Evolutionary conservation across 257 asterid genomes (phyloP).

Genomic region (Nicotiana otophora): DNA sequence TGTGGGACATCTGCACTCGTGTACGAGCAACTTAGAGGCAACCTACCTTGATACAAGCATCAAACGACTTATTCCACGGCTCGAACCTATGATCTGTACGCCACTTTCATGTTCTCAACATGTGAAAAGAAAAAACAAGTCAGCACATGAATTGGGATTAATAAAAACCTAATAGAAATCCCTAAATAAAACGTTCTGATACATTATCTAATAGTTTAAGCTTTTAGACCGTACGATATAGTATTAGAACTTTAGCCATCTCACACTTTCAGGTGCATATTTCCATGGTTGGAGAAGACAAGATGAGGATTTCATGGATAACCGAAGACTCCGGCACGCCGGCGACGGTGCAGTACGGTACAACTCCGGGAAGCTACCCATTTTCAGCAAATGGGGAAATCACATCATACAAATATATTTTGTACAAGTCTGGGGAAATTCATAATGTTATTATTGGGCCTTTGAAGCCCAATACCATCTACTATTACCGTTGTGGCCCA

Average conservation of each 20-base stretch:
- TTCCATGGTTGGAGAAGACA: conserved; percentile 46
- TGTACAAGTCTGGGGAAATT: conserved; percentile 51
- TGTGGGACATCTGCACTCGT: too few species aligned
- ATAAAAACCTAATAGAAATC: too few species aligned
- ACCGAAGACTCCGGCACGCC: conserved; percentile 28
- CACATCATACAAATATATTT: conserved; percentile 27
- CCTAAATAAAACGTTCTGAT: too few species aligned
- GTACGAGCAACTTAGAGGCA: too few species aligned
- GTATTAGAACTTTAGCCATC: not conserved
- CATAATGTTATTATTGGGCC: conserved; percentile 73
- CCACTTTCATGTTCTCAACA: too few species aligned
- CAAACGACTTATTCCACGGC: too few species aligned
- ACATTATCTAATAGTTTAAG: not conserved
- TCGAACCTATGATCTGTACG: too few species aligned
- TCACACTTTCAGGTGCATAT: conserved; percentile 48
- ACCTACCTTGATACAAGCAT: too few species aligned
- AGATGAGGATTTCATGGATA: conserved; percentile 63
- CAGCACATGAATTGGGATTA: too few species aligned
- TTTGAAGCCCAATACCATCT: conserved; percentile 42
- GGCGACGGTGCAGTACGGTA: conserved; percentile 47
- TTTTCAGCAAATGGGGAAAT: conserved; percentile 44
- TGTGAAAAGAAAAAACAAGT: too few species aligned
- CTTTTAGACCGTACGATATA: accelerated
- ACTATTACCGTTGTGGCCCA: conserved; percentile 47
- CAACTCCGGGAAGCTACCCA: conserved; percentile 35